Percentiles rank a stretch among this genome's conserved stretches.
phyloP scores from a whole-genome alignment of 257 asterid genomes.

The Plectranthus barbatus region DNA sequence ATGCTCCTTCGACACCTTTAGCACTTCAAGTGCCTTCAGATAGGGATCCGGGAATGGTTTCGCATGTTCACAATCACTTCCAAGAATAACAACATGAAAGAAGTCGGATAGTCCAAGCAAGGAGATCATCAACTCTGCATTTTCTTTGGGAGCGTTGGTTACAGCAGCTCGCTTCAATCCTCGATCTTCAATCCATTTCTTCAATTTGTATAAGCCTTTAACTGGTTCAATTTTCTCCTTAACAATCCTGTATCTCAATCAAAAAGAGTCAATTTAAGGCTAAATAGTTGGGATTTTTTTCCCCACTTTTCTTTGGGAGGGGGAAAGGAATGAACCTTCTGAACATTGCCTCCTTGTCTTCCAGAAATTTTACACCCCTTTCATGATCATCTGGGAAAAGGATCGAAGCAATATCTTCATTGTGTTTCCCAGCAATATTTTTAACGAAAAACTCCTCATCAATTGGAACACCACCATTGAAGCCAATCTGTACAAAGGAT shows the following conservation, averaged over 20 bases:
- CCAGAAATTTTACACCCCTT: constrained; percentile 61
- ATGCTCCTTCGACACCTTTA: constrained; percentile 80
- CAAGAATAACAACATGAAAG: constrained; percentile 61
- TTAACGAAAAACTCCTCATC: constrained; percentile 48
- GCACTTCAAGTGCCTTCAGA: constrained; percentile 80
- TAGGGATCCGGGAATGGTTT: constrained; percentile 93
- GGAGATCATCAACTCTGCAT: constrained; percentile 78
- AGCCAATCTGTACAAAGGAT: constrained; percentile 58
- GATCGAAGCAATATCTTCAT: constrained; percentile 54
- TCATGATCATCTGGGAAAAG: constrained; percentile 84
- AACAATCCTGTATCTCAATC: constrained; percentile 43
- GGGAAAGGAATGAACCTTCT: constrained; percentile 42
- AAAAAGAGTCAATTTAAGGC: constrained; percentile 2
- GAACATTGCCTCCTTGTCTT: constrained; percentile 81
- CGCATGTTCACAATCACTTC: constrained; percentile 78
- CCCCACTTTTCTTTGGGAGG: neutral
- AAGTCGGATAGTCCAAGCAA: constrained; percentile 79
- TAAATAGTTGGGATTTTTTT: neutral
- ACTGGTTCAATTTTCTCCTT: constrained; percentile 66
- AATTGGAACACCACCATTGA: constrained; percentile 80
- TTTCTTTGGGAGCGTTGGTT: constrained; percentile 80
- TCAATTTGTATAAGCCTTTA: constrained; percentile 54
- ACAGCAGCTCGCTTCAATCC: constrained; percentile 94
- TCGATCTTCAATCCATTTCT: constrained; percentile 81
- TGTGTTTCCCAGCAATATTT: constrained; percentile 83